Evolutionary conservation across 164 flowering plant genomes (phyloP), one percentile per base, ranked within the genome.

Genomic region (Sextonia rubra): DNA sequence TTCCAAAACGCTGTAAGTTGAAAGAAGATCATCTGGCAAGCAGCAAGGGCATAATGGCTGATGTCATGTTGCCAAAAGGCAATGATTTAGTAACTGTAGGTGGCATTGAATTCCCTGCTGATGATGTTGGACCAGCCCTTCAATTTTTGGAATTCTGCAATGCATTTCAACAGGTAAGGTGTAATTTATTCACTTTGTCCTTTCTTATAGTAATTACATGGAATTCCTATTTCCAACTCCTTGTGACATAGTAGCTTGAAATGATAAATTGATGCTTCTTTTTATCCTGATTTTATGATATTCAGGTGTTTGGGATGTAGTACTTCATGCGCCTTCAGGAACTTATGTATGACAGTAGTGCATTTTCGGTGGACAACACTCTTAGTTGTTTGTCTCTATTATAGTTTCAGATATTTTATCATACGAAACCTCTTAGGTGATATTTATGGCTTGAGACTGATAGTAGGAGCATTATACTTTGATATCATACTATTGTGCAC

Each of bases 111-210:
- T 30, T 91, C 18, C 80, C 83, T 37, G 75, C 85, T 32, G 84
- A 85, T 70, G 89, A 86, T 81, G 85, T 84, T 81, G 99, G 98
- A 29, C 78, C 83, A 55, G 95, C 91, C 20, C 72, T 96, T 78
- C 99, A 96, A 49, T 89, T 96, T 66, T 69, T 96, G 30, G 99
- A 96, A 77, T 96, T 96, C 74, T 93, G 97, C 81, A 72, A 86
- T 47, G 85, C 87, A 77, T 93, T 96, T 88, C 90, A 88, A 70
- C 68, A 88, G 93, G 99, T 88, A 87, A 77, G 63, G 68, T 14
- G 20, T 17, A 15, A 52, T 2, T 20, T 17, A 20, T 52, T 20
- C 3, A 15, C 58, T 52, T 20, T 52, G 3, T 20, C 58, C 17
- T 52, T 18, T 52, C 14, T 52, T 52, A 52, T 52, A 37, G 44